Conservation (phyloP, 2,329 filamentous ascomycete species). For the Zymoseptoria tritici region DNA sequence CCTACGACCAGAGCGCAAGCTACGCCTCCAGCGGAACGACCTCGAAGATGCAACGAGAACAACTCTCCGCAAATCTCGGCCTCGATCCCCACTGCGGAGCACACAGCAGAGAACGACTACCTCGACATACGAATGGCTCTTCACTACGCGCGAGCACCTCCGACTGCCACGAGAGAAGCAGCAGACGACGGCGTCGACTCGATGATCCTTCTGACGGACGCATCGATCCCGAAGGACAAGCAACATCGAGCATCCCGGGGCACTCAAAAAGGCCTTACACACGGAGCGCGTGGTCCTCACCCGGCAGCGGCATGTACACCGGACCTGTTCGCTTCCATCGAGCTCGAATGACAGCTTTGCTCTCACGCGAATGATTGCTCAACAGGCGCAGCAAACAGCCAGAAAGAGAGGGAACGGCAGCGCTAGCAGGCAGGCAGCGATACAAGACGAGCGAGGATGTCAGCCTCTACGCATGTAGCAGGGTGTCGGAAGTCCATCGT, state of each 20-base stretch:
- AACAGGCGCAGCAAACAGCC: background rate
- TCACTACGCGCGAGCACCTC: background rate
- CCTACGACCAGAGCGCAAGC: background rate
- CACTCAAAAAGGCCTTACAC: background rate
- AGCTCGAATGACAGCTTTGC: background rate
- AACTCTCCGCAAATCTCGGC: background rate
- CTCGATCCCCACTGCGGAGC: background rate
- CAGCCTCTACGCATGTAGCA: background rate
- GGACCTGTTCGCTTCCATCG: background rate
- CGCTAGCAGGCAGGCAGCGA: background rate
- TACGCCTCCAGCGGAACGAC: background rate
- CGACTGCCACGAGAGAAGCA: background rate
- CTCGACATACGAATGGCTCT: background rate
- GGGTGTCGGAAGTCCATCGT: background rate
- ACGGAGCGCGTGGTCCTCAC: background rate
- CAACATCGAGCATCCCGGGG: too few species aligned
- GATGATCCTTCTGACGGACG: too few species aligned
- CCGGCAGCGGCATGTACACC: too few species aligned
- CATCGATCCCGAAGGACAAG: too few species aligned
- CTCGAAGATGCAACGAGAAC: background rate
- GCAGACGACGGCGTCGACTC: background rate
- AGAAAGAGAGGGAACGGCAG: background rate
- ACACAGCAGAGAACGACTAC: background rate
- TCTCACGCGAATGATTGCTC: background rate
- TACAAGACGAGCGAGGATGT: background rate